Conservation (phyloP, 495 filamentous ascomycete species). For the Letharia columbiana region DNA sequence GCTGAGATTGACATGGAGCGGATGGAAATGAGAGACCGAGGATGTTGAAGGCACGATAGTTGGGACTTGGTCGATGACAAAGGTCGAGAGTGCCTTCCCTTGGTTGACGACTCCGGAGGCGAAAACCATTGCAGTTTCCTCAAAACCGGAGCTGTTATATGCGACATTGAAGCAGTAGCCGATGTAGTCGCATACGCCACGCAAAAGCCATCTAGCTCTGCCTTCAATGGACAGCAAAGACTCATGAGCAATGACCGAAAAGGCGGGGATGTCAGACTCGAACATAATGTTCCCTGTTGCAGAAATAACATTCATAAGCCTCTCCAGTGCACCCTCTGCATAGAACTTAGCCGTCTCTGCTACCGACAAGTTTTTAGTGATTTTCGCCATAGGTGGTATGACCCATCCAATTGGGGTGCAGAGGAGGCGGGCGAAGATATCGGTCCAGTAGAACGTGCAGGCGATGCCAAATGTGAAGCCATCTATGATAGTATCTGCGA, state of each 20-base stretch:
- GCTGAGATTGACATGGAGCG: constrained; percentile 37
- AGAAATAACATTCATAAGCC: constrained; percentile 18
- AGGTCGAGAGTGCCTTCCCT: neutral
- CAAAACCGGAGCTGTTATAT: constrained; percentile 5
- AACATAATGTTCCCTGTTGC: constrained; percentile 22
- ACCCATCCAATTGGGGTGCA: constrained; percentile 38
- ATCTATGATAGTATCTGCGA: constrained; percentile 64
- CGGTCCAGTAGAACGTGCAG: constrained; percentile 46
- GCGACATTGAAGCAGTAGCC: neutral
- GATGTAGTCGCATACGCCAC: neutral
- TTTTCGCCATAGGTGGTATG: constrained; percentile 36
- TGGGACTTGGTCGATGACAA: neutral
- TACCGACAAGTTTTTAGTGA: constrained; percentile 30
- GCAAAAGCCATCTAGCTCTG: constrained; percentile 29
- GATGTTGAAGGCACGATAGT: constrained; percentile 8
- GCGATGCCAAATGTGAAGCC: constrained; percentile 48
- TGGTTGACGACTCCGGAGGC: neutral
- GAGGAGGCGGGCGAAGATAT: constrained; percentile 36
- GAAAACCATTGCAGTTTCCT: neutral
- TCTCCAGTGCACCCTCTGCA: constrained; percentile 27
- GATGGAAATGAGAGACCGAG: constrained; percentile 17
- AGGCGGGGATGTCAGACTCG: constrained; percentile 50
- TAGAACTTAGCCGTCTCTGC: constrained; percentile 23
- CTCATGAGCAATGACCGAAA: constrained; percentile 54
- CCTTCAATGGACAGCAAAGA: constrained; percentile 44